Percentiles rank a stretch among this genome's conserved stretches.
Conservation (phyloP, 345 rosid genomes). For the Anastatica hierochuntica region DNA sequence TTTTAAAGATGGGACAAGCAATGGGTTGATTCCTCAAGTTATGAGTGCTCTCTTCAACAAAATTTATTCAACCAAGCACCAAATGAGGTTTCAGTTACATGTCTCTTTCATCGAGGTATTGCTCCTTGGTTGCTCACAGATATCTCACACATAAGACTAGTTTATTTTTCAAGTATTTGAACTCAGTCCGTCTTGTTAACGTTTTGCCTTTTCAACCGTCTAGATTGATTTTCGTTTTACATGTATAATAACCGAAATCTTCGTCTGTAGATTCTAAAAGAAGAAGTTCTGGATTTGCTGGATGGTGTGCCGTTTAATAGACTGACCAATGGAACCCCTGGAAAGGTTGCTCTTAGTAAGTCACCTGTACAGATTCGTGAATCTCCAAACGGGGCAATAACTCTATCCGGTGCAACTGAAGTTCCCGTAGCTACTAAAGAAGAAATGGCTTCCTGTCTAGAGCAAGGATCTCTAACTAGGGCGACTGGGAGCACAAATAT, state of each 20-base stretch:
- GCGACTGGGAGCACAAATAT: conserved; percentile 86
- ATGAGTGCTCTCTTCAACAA: conserved; percentile 57
- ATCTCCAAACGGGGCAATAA: conserved; percentile 70
- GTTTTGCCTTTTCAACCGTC: not conserved
- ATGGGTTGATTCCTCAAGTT: conserved; percentile 68
- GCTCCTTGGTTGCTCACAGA: not conserved
- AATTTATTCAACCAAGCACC: conserved; percentile 45
- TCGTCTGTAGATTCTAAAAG: conserved; percentile 58
- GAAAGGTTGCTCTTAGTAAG: conserved; percentile 48
- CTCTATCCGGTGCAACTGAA: conserved; percentile 66
- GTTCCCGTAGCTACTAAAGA: conserved; percentile 45
- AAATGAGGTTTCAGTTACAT: conserved; percentile 54
- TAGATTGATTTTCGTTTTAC: not conserved
- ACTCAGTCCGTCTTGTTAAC: not conserved
- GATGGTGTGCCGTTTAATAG: conserved; percentile 43
- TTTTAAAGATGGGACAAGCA: conserved; percentile 41
- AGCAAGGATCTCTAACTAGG: conserved; percentile 69
- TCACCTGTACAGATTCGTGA: conserved; percentile 72
- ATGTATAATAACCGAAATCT: conserved; percentile 19
- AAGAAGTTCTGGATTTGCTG: conserved; percentile 77
- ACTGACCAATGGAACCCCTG: conserved; percentile 44
- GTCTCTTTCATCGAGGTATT: conserved; percentile 85
- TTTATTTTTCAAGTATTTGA: not conserved
- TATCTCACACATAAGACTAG: not conserved
- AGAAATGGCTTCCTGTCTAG: conserved; percentile 74